Evolutionary conservation across 2,329 filamentous ascomycete species (phyloP), one percentile per base, ranked within the genome.

Genomic region (Mycosphaerella sp.): DNA sequence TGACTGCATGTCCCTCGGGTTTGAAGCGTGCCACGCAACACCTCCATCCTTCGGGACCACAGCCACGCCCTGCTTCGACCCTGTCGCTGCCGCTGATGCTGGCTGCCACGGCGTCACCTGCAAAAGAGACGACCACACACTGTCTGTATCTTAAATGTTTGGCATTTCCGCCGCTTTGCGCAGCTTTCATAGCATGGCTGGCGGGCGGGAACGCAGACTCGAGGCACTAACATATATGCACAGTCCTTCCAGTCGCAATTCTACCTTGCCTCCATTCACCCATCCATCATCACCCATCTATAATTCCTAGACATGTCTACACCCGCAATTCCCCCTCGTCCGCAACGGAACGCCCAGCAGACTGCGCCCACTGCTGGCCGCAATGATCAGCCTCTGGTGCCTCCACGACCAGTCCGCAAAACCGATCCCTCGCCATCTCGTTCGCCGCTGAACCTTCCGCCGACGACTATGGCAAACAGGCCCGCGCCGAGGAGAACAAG

Each of bases 371-470:
- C 73, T 54, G 63, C 72, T 54, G 65, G 67, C 44, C 73, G 77
- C 39, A 71, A 74, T 58, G 79, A 82, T 42, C 73, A 81, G 41
- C 90, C 91, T 57, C 82, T 81, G 66, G 79, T 95, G 46, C 91
- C 91, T 59, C 86, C 89, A 58, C 87, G 91, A 59, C 91, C 91
- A 49, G 76, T 77, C 62, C 84, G 84, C 68, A 79, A 75, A 84
- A 89, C 61, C 86, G 89, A 70, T 88, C 85, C 89, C 64, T 84
- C 85, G 64, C 95, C 87, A 69, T 87, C 89, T 36, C 89, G 83
- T 48, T 95, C 91, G 49, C 92, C 92, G 7, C 77, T 96, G 65
- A 93, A 92, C 69, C 87, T 89, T 65, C 71, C 75, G 8, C 81
- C 85, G 56, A 70, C 75, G 70, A 62, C 64, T 63, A 68, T 64